Evolutionary conservation across 352 stramenopile species (phyloP), one percentile per base, ranked within the genome.

Genomic region (Globisporangium iwayamae): DNA sequence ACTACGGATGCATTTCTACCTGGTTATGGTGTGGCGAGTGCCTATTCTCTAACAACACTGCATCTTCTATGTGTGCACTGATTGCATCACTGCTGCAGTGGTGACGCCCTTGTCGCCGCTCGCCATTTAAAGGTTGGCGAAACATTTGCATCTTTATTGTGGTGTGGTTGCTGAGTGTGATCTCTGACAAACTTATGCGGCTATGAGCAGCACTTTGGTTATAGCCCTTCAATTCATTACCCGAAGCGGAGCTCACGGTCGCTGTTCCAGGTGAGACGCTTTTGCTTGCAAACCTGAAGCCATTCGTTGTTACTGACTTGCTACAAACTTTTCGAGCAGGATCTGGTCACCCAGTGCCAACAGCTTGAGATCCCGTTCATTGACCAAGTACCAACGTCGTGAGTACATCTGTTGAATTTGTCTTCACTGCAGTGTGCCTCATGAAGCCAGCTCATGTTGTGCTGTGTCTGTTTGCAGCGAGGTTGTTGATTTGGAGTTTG

Each of bases 31-130:
- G 36, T 41, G 36, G 1, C 10, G 11, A 14, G 9, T 41, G 36
- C 10, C 9, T 16, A 41, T 39, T 28, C 30, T 39, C 36, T 39
- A 3, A 57, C 1, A 18, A 36, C 28, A 1, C 2, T 45, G 13
- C 4, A 58, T 46, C 30, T 16, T 32, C 53, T 64, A 13, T 46
- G 38, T 25, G 28, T 51, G 8, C n/a, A 6, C 25, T 13, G 6
- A 34, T 25, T 43, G 36, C 13, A 11, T 46, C 22, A 18, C 20
- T 34, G 4, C 2, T 8, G 22, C 56, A 93, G 87, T 25, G 98
- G 98, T 10, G 98, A 99, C 74, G 98, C 97, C 18, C 81, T 99
- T 14, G 98, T 99, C 0, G 97, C 97, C 53, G 97, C 98, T 22
- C 87, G 98, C 14, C 98, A 99, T 75, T 81, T 99, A 11, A 89